phyloP scores from a whole-genome alignment of 78 protist species.

The Pelomyxa schiedti region DNA sequence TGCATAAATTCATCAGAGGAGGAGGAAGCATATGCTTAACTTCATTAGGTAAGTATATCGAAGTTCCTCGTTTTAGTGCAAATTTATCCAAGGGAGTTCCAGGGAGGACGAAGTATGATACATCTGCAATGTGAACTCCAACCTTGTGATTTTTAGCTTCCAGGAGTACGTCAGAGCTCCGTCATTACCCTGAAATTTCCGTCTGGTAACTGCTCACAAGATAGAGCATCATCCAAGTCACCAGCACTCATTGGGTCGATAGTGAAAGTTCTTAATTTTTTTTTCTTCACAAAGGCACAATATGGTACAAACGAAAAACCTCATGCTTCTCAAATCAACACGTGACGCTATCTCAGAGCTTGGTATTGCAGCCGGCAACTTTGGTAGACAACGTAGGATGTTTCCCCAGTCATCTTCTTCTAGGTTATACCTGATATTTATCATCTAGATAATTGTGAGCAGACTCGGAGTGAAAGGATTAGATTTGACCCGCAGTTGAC shows the following conservation, averaged over 20 bases:
- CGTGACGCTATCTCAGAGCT: too few relatives aligned
- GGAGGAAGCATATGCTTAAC: slow-evolving; percentile 86
- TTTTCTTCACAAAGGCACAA: too few relatives aligned
- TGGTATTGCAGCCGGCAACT: too few relatives aligned
- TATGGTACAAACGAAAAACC: too few relatives aligned
- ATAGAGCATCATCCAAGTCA: slow-evolving; percentile 91
- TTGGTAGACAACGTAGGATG: too few relatives aligned
- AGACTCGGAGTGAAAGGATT: too few relatives aligned
- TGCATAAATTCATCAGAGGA: slow-evolving; percentile 65
- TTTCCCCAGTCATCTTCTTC: too few relatives aligned
- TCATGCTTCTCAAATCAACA: too few relatives aligned
- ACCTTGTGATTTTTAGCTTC: slow-evolving; percentile 7
- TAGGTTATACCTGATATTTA: too few relatives aligned
- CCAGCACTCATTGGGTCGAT: slow-evolving; percentile 89
- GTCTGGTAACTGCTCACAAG: slow-evolving; percentile 19
- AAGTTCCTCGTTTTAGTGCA: slow-evolving; percentile 64
- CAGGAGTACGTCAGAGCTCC: neutral
- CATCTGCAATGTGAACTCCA: slow-evolving; percentile 96
- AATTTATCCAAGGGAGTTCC: slow-evolving; percentile 56
- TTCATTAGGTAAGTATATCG: slow-evolving; percentile 69
- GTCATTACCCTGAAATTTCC: slow-evolving; percentile 32
- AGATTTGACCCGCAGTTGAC: too few relatives aligned
- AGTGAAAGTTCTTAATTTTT: slow-evolving; percentile 50
- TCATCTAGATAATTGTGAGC: too few relatives aligned
- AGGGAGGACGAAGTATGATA: slow-evolving; percentile 63